Conservation (phyloP, 2,329 filamentous ascomycete species). For the Harringtonia aguacate region DNA sequence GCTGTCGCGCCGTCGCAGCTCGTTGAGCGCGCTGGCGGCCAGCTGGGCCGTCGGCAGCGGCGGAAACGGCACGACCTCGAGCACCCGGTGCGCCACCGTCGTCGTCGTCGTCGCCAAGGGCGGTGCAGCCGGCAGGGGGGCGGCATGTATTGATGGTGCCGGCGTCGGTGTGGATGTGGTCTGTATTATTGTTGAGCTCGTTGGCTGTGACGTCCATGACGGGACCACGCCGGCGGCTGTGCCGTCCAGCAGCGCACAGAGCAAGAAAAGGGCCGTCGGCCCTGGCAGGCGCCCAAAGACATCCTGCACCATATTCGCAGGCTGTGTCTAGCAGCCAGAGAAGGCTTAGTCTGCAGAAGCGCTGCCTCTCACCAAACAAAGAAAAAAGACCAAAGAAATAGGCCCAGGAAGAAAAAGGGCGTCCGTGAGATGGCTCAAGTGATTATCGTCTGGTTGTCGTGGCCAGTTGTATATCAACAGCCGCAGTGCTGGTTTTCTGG, state of each 20-base stretch:
- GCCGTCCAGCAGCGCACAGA: constrained; percentile 16
- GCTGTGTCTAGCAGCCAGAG: too few species aligned
- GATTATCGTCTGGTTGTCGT: too few species aligned
- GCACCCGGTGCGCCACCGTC: constrained; percentile 17
- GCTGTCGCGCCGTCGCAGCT: constrained; percentile 28
- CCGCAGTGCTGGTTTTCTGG: too few species aligned
- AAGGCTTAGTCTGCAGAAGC: too few species aligned
- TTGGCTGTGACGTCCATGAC: background rate
- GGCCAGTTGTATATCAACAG: too few species aligned
- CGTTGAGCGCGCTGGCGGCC: constrained; percentile 21
- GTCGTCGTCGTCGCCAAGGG: constrained; percentile 13
- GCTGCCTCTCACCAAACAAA: too few species aligned
- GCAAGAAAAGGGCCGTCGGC: constrained; percentile 18
- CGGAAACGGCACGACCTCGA: constrained; percentile 22
- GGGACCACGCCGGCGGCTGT: constrained; percentile 16
- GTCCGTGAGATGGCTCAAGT: too few species aligned
- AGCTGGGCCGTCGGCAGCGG: constrained; percentile 26
- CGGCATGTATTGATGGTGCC: constrained; percentile 11
- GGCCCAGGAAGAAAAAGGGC: too few species aligned
- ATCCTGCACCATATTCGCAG: constrained; percentile 7
- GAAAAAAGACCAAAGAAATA: too few species aligned
- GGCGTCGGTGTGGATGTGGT: constrained; percentile 4
- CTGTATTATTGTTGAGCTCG: too few species aligned
- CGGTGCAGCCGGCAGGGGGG: constrained; percentile 19
- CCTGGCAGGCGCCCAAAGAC: constrained; percentile 18